These are phyloP conservation scores for Fusarium sulawesiense DNA, from an alignment of 2,329 filamentous ascomycete genomes.

Conservation along the genomic window DNA sequence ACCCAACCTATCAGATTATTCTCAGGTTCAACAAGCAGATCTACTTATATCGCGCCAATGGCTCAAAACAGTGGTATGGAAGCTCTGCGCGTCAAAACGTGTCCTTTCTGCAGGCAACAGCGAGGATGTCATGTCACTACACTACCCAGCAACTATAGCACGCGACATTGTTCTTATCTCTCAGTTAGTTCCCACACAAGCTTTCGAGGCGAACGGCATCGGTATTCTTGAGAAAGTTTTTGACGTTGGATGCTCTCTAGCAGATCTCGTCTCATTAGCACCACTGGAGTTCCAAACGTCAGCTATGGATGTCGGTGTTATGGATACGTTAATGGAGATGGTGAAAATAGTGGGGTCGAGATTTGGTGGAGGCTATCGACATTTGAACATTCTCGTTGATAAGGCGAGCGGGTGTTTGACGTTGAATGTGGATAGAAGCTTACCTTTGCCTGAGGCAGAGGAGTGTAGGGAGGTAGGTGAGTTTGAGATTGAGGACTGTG, in stretches of 20 bases:
- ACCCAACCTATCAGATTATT: conserved; percentile 16
- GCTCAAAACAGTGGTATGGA: conserved; percentile 47
- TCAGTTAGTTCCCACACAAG: conserved; percentile 35
- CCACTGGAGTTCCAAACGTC: neutral
- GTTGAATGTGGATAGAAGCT: conserved; percentile 1
- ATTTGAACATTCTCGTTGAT: conserved; percentile 19
- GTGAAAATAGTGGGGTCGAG: conserved; percentile 16
- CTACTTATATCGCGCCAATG: conserved; percentile 44
- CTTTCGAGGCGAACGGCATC: conserved; percentile 50
- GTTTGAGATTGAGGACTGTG: neutral
- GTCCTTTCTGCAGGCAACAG: conserved; percentile 22
- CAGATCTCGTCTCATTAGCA: conserved; percentile 32
- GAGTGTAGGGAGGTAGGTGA: neutral
- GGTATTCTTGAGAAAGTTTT: conserved; percentile 51
- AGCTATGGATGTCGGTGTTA: conserved; percentile 13
- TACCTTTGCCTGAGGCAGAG: neutral
- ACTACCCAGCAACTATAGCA: conserved; percentile 44
- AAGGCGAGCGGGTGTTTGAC: conserved; percentile 21
- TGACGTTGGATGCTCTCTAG: conserved; percentile 50
- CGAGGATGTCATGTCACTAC: conserved; percentile 44
- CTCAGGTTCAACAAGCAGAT: conserved; percentile 42
- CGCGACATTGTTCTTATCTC: conserved; percentile 44
- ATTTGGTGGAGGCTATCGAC: conserved; percentile 11
- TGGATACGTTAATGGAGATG: conserved; percentile 29
- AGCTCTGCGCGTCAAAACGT: conserved; percentile 42